Conservation (phyloP, 106 monocot genomes). For the Platanthera zijinensis region DNA sequence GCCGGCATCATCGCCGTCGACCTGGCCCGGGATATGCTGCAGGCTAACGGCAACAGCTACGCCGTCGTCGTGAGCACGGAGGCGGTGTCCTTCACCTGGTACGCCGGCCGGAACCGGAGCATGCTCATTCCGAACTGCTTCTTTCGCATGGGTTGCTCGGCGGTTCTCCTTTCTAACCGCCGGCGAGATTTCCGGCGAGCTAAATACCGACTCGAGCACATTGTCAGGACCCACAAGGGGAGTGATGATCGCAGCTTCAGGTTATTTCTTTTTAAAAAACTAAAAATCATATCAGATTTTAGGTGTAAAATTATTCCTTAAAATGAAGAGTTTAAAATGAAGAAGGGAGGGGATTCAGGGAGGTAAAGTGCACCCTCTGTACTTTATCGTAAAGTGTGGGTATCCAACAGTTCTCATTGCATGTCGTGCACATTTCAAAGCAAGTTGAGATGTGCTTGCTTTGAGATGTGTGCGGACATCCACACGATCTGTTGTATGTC, state of each 20-base stretch:
- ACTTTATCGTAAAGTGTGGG: too few relatives aligned
- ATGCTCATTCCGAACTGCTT: slow-evolving; percentile 82
- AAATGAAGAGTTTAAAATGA: too few relatives aligned
- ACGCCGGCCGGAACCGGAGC: slow-evolving; percentile 43
- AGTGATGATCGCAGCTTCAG: slow-evolving; percentile 66
- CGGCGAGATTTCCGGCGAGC: slow-evolving; percentile 52
- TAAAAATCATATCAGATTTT: too few relatives aligned
- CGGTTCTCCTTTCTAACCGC: slow-evolving; percentile 56
- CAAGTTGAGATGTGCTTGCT: too few relatives aligned
- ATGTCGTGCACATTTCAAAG: too few relatives aligned
- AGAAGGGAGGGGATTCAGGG: too few relatives aligned
- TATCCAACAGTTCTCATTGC: too few relatives aligned
- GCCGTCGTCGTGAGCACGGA: slow-evolving; percentile 72
- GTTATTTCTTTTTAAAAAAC: background rate
- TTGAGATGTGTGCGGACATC: too few relatives aligned
- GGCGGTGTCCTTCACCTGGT: slow-evolving; percentile 67
- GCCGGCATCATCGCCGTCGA: slow-evolving; percentile 64
- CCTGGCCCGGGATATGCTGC: slow-evolving; percentile 59
- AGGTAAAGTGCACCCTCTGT: too few relatives aligned
- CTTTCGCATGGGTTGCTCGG: slow-evolving; percentile 68
- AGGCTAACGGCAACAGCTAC: slow-evolving; percentile 60
- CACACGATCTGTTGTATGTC: too few relatives aligned
- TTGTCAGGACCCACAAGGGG: slow-evolving; percentile 75
- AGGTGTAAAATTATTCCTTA: too few relatives aligned
- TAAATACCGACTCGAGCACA: slow-evolving; percentile 70